phyloP scores from a whole-genome alignment of 805 yeast species.

The Candida quercuum region DNA sequence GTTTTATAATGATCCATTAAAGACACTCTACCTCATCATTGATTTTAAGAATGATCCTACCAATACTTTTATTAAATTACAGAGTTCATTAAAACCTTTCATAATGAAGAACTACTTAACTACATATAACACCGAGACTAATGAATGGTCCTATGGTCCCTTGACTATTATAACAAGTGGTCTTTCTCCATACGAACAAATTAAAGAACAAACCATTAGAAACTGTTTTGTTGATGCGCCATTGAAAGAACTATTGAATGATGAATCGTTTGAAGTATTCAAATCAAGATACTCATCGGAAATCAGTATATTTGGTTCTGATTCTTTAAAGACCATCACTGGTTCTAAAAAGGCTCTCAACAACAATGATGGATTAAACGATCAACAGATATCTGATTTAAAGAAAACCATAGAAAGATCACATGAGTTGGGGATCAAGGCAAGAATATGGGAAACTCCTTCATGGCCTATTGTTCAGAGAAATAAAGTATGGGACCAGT shows the following conservation, averaged over 20 bases:
- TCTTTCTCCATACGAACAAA: slow-evolving; percentile 43
- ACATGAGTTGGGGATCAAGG: slow-evolving; percentile 44
- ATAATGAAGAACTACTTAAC: slow-evolving; percentile 46
- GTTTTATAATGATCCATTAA: slow-evolving; percentile 33
- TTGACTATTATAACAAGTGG: slow-evolving; percentile 65
- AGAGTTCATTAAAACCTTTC: slow-evolving; percentile 40
- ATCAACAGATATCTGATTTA: slow-evolving; percentile 28
- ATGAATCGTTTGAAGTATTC: slow-evolving; percentile 6
- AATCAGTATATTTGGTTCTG: slow-evolving; percentile 36
- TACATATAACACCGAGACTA: slow-evolving; percentile 33
- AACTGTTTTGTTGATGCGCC: slow-evolving; percentile 37
- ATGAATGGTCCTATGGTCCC: slow-evolving; percentile 42
- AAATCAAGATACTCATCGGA: slow-evolving; percentile 9
- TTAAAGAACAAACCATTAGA: slow-evolving; percentile 13
- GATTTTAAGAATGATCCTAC: slow-evolving; percentile 54
- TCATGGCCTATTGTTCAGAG: slow-evolving; percentile 52
- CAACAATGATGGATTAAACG: slow-evolving; percentile 25
- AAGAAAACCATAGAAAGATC: slow-evolving; percentile 29
- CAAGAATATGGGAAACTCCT: slow-evolving; percentile 71
- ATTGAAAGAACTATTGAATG: slow-evolving; percentile 25
- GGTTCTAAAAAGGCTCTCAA: slow-evolving; percentile 7
- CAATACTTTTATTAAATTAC: slow-evolving; percentile 41
- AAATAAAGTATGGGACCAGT: slow-evolving; percentile 43
- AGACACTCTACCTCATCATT: slow-evolving; percentile 55
- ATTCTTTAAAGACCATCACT: slow-evolving; percentile 30